These are phyloP conservation scores for Chlamydomonas incerta DNA, from an alignment of 139 green algal species.

Conservation along the genomic window DNA sequence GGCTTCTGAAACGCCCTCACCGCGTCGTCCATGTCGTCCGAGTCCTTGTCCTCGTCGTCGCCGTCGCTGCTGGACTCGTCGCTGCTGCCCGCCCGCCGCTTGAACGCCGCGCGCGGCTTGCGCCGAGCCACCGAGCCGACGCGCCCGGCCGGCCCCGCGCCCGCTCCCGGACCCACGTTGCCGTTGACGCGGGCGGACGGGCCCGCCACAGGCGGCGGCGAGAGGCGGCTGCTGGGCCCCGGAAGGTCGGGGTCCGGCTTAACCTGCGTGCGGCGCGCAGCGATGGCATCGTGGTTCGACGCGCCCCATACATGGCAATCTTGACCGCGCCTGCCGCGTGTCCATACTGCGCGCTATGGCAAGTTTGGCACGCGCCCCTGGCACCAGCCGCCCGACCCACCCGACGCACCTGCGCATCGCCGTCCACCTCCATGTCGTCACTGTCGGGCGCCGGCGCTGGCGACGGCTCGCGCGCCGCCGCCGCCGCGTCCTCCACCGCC, in stretches of 20 bases:
- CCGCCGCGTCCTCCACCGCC: constrained; percentile 14
- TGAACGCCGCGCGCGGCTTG: constrained; percentile 27
- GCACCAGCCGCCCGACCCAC: too few species aligned
- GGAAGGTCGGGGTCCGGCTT: constrained; percentile 34
- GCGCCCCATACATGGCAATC: too few species aligned
- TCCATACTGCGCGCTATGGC: too few species aligned
- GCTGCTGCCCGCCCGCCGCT: constrained; percentile 32
- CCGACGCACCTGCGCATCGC: not conserved
- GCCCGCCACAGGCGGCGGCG: constrained; percentile 16
- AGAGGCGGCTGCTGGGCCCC: constrained; percentile 32
- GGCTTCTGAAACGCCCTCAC: too few species aligned
- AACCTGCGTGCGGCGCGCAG: not conserved
- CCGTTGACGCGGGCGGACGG: constrained; percentile 8
- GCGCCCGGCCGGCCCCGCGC: not conserved
- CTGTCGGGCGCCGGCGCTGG: not conserved
- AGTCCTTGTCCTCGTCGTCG: constrained; percentile 49
- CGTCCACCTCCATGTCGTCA: constrained; percentile 26
- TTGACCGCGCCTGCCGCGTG: too few species aligned
- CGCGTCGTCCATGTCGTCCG: constrained; percentile 70
- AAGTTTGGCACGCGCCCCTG: too few species aligned
- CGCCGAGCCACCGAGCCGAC: not conserved
- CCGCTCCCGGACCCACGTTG: too few species aligned
- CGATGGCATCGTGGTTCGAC: too few species aligned
- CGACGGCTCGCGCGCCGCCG: constrained; percentile 30
- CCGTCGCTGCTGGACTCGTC: constrained; percentile 41